Evolutionary conservation across 148 eudicot genomes (phyloP).

Genomic region (Chenopodium berlandieri): DNA sequence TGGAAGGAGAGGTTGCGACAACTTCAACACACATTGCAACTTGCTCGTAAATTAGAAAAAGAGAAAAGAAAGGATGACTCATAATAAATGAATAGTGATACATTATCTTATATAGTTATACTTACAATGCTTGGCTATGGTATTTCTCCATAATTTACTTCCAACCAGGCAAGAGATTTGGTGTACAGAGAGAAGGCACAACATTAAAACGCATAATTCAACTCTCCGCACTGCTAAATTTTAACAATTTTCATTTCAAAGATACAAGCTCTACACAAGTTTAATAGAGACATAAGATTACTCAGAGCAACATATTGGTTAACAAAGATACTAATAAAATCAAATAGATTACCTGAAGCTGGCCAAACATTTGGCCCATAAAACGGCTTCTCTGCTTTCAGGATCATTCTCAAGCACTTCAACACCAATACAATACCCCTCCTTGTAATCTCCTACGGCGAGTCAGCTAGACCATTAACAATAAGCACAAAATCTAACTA

Average conservation of each 20-base stretch:
- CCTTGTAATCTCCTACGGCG: constrained; percentile 76
- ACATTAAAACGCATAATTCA: too few relatives aligned
- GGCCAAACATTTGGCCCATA: constrained; percentile 90
- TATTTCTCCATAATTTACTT: constrained; percentile 90
- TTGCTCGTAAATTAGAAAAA: too few relatives aligned
- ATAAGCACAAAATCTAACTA: constrained; percentile 8
- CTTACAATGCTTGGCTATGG: constrained; percentile 79
- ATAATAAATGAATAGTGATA: not conserved
- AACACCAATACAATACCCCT: constrained; percentile 89
- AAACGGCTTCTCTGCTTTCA: constrained; percentile 62
- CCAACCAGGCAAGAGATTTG: constrained; percentile 82
- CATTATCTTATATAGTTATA: not conserved
- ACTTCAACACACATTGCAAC: too few relatives aligned
- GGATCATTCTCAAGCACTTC: constrained; percentile 80
- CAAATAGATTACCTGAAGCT: constrained; percentile 48
- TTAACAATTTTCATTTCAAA: not conserved
- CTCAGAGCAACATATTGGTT: not conserved
- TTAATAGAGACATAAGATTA: not conserved
- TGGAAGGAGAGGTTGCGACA: too few relatives aligned
- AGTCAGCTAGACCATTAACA: constrained; percentile 23
- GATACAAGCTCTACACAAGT: not conserved
- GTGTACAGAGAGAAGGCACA: not conserved
- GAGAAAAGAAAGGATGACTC: constrained; percentile 1
- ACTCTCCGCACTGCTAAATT: not conserved
- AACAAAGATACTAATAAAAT: not conserved